Evolutionary conservation across 345 rosid species (phyloP).

Genomic region (Populus pruinosa): DNA sequence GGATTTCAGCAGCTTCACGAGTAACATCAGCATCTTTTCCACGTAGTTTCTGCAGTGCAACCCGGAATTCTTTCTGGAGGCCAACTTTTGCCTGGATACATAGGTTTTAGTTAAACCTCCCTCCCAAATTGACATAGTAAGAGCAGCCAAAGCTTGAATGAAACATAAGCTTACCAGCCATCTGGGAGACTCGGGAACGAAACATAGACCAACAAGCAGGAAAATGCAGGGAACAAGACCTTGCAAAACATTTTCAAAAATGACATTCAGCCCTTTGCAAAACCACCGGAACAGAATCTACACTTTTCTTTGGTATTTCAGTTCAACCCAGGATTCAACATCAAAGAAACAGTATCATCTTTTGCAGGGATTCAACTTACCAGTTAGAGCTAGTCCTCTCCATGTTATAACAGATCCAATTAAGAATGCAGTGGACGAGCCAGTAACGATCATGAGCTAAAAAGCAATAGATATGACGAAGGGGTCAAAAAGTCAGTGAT

Average conservation of each 20-base stretch:
- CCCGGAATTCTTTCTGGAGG: conserved; percentile 53
- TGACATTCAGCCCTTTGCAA: conserved; percentile 8
- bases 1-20: conserved; percentile 71
- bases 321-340: not conserved
- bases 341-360: not conserved
- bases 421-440: conserved; percentile 62
- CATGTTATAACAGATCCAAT: conserved; percentile 65
- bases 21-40: conserved; percentile 65
- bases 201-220: conserved; percentile 63
- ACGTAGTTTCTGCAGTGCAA: conserved; percentile 58
- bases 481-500: not conserved
- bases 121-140: not conserved
- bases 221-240: conserved; percentile 71
- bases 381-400: conserved; percentile 76
- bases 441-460: conserved; percentile 77
- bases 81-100: conserved; percentile 69
- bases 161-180: conserved; percentile 62
- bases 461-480: not conserved
- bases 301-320: not conserved
- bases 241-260: conserved; percentile 25
- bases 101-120: not conserved
- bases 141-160: not conserved
- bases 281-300: not conserved
- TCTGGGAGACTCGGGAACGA: conserved; percentile 87
- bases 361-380: conserved; percentile 27